Evolutionary conservation across 352 stramenopile species (phyloP).

Genomic region (Phytophthora palmivora): DNA sequence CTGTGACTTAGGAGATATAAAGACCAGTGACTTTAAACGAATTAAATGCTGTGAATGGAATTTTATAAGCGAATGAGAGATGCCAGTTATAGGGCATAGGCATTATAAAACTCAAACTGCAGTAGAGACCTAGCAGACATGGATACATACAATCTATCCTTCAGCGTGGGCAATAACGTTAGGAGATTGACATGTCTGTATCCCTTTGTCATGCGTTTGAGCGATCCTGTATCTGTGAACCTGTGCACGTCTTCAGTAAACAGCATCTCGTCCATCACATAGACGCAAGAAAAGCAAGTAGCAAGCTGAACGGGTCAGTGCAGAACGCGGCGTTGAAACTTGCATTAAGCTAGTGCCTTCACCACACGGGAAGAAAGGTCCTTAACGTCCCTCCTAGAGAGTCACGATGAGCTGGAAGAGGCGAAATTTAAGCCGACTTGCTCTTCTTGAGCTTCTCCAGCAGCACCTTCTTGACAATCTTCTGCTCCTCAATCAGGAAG

Average conservation of each 20-base stretch:
- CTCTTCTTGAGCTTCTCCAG: constrained; percentile 93
- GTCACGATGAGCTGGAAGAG: constrained; percentile 1
- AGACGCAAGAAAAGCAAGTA: not conserved
- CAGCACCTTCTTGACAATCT: constrained; percentile 99
- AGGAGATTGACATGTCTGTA: not conserved
- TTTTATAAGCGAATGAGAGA: not conserved
- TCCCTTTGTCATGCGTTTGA: not conserved
- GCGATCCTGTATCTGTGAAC: constrained; percentile 2
- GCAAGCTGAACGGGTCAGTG: constrained; percentile 26
- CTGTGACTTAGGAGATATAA: constrained; percentile 10
- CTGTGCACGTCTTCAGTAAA: not conserved
- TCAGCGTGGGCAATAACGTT: too few relatives aligned
- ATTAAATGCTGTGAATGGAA: not conserved
- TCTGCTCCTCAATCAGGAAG: constrained; percentile 99
- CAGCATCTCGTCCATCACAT: not conserved
- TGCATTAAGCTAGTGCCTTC: constrained; percentile 48
- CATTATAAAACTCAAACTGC: not conserved
- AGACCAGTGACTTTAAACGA: constrained; percentile 10
- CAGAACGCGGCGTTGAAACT: constrained; percentile 39
- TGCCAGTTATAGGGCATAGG: not conserved
- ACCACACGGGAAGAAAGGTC: constrained; percentile 45
- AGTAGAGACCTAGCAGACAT: too few relatives aligned
- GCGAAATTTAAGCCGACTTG: constrained; percentile 68
- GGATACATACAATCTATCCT: too few relatives aligned
- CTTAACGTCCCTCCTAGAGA: constrained; percentile 19